Conservation (phyloP, 1,139 yeast genomes). For the Scheffersomyces lignicola region DNA sequence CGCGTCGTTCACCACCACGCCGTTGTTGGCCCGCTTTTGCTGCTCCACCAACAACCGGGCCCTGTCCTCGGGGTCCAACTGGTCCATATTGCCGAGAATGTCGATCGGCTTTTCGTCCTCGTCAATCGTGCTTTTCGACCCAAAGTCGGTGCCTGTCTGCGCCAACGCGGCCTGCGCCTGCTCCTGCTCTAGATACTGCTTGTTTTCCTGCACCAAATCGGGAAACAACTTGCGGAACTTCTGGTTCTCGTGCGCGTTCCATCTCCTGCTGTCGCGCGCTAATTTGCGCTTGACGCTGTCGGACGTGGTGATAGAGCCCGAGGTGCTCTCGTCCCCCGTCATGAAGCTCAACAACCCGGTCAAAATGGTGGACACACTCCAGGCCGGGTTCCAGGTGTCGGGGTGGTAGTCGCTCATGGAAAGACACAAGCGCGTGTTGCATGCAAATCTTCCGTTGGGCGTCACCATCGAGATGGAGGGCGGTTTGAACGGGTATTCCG, state of each 20-base stretch:
- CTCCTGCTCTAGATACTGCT: slow-evolving; percentile 19
- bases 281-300: slow-evolving; percentile 37
- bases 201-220: slow-evolving; percentile 57
- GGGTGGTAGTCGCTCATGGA: slow-evolving; percentile 94
- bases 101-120: slow-evolving; percentile 18
- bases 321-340: slow-evolving; percentile 54
- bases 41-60: slow-evolving; percentile 37
- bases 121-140: slow-evolving; percentile 9
- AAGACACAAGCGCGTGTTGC: slow-evolving; percentile 77
- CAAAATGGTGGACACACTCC: slow-evolving; percentile 87
- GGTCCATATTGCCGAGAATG: slow-evolving; percentile 25
- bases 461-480: slow-evolving; percentile 90
- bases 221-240: slow-evolving; percentile 68
- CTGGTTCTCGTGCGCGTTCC: slow-evolving; percentile 59
- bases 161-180: slow-evolving; percentile 14
- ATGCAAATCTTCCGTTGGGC: slow-evolving; percentile 79
- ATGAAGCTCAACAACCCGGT: slow-evolving; percentile 85
- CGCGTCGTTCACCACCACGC: slow-evolving; percentile 11
- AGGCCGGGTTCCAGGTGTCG: slow-evolving; percentile 92
- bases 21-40: slow-evolving; percentile 14
- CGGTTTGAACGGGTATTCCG: slow-evolving; percentile 89
- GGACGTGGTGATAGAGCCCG: slow-evolving; percentile 40
- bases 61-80: slow-evolving; percentile 47
- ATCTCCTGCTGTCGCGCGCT: slow-evolving; percentile 56
- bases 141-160: slow-evolving; percentile 2